phyloP scores from a whole-genome alignment of 164 flowering plant genomes.

The Santalum album region DNA sequence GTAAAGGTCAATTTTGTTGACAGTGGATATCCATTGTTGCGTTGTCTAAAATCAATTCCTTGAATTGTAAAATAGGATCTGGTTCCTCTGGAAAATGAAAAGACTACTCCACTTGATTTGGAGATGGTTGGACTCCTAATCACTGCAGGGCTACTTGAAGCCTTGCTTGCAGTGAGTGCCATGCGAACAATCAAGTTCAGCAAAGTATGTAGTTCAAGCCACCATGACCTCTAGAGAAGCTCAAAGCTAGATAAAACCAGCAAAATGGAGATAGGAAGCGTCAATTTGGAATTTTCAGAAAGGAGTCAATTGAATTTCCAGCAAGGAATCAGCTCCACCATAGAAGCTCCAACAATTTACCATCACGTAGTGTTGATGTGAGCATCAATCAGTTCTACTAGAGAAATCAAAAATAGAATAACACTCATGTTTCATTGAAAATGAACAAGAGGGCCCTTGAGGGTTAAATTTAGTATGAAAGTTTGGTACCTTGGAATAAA shows the following conservation, averaged over 20 bases:
- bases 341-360: no score
- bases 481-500: no score
- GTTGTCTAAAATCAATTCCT: slow-evolving; percentile 27
- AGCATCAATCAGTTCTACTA: no score
- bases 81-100: slow-evolving; percentile 17
- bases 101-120: slow-evolving; percentile 23
- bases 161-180: slow-evolving; percentile 36
- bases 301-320: no score
- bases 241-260: slow-evolving; percentile 11
- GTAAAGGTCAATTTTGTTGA: slow-evolving; percentile 20
- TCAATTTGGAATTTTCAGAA: not conserved
- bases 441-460: no score
- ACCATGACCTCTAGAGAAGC: slow-evolving; percentile 15
- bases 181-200: slow-evolving; percentile 19
- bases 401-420: no score
- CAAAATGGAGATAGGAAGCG: not conserved
- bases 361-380: no score
- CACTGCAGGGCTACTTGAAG: slow-evolving; percentile 27
- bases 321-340: no score
- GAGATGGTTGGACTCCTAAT: slow-evolving; percentile 18
- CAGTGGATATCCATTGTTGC: slow-evolving; percentile 20
- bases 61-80: slow-evolving; percentile 14
- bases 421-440: no score
- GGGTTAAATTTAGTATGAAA: no score
- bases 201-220: slow-evolving; percentile 6